A percentile compares a stretch with the other conserved stretches of the same genome.
Conservation (phyloP, 129 eudicot genomes). For the Flaveria linearis region DNA sequence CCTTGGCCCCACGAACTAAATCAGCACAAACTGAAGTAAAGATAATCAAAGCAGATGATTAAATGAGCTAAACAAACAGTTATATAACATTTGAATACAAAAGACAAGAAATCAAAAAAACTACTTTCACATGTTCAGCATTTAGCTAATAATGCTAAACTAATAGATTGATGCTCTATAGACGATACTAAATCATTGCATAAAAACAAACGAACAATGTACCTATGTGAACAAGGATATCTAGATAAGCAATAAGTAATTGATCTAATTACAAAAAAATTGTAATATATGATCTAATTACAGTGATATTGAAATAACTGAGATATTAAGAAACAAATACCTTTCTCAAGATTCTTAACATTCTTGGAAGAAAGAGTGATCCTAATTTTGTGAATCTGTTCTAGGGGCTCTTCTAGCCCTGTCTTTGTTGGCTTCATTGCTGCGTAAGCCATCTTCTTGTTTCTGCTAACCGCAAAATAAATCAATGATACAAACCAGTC, state of each 20-base stretch:
- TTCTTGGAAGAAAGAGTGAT: constrained; percentile 92
- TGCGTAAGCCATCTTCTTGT: constrained; percentile 66
- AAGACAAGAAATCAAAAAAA: neutral
- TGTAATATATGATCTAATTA: too few relatives aligned
- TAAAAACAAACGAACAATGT: too few relatives aligned
- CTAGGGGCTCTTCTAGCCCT: constrained; percentile 82
- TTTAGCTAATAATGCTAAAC: neutral
- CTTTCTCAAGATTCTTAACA: constrained; percentile 93
- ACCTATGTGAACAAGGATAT: neutral
- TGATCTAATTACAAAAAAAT: too few relatives aligned
- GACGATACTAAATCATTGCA: too few relatives aligned
- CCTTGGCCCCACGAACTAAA: constrained; percentile 94
- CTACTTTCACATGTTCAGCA: neutral
- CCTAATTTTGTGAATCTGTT: constrained; percentile 84
- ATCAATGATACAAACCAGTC: neutral
- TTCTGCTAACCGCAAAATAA: neutral
- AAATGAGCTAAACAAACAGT: neutral
- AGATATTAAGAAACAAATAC: constrained; percentile 23
- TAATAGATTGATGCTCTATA: neutral
- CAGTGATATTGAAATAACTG: neutral
- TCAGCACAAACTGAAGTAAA: constrained; percentile 69
- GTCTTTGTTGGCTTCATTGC: constrained; percentile 84
- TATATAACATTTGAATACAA: neutral
- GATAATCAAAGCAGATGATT: neutral
- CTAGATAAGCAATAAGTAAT: too few relatives aligned